phyloP scores from a whole-genome alignment of 176 grass and related monocot genomes.

The Carex kokanica region DNA sequence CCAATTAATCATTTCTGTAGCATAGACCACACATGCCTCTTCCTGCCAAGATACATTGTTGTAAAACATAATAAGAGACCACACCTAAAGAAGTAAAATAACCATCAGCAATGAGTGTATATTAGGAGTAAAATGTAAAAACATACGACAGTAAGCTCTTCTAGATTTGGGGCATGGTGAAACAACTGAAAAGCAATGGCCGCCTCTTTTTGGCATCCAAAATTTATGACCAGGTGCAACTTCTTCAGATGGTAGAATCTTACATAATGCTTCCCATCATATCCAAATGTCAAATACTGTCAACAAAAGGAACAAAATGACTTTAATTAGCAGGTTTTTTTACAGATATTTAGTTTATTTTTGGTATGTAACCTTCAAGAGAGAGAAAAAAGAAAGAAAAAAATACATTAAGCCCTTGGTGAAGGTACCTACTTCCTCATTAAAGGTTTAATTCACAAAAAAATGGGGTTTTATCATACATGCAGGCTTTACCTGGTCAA shows the following conservation, averaged over 20 bases:
- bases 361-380: too few relatives aligned
- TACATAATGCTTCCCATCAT: neutral
- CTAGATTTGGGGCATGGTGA: neutral
- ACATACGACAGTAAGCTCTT: neutral
- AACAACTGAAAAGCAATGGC: neutral
- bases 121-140: neutral
- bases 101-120: neutral
- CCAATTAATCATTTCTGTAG: neutral
- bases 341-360: too few relatives aligned
- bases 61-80: neutral
- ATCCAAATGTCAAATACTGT: neutral
- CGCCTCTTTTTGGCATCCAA: neutral
- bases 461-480: neutral
- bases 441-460: neutral
- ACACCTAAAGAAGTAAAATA: too few relatives aligned
- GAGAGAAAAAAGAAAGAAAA: too few relatives aligned
- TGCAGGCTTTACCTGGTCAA: too few relatives aligned
- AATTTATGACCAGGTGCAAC: neutral
- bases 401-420: too few relatives aligned
- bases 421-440: neutral
- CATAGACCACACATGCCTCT: neutral
- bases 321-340: neutral
- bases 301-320: neutral
- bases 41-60: neutral
- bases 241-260: neutral